Evolutionary conservation across 371 early-diverging fungal genomes (phyloP).

Genomic region (Smittium culicis): DNA sequence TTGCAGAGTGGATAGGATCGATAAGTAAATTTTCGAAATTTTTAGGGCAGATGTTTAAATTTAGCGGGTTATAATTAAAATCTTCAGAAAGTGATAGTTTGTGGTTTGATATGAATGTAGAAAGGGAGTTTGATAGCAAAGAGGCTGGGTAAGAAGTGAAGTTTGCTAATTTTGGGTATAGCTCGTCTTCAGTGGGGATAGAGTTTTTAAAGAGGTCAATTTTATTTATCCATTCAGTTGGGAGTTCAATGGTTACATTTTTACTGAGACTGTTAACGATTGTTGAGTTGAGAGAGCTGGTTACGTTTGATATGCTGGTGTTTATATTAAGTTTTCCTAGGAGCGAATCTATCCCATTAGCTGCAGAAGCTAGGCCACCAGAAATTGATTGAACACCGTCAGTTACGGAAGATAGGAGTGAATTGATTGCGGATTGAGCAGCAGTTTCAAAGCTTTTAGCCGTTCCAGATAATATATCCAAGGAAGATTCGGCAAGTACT

Average conservation of each 20-base stretch:
- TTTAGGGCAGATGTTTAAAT: too few species aligned
- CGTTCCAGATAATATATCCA: neutral
- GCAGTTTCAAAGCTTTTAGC: neutral
- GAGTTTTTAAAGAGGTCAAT: neutral
- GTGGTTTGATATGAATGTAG: too few species aligned
- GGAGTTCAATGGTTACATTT: neutral
- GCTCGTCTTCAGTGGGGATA: neutral
- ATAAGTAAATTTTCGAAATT: too few species aligned
- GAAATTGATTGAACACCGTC: neutral
- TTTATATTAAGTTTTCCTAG: neutral
- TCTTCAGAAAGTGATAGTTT: too few species aligned
- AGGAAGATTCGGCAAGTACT: neutral
- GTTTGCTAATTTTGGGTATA: neutral
- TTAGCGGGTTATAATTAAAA: too few species aligned
- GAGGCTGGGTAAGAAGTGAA: neutral
- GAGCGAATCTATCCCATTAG: neutral
- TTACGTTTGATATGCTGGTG: neutral
- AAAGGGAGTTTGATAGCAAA: neutral
- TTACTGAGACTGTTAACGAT: too few species aligned
- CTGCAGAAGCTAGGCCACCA: neutral
- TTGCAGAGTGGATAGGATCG: too few species aligned
- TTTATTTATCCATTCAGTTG: neutral
- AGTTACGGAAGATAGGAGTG: neutral
- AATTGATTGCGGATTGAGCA: neutral
- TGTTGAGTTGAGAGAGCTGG: too few species aligned